Percentiles rank a stretch among this genome's conserved stretches.
These are phyloP conservation scores for Eucommia ulmoides DNA, from an alignment of 257 asterid genomes.

Conservation along the genomic window DNA sequence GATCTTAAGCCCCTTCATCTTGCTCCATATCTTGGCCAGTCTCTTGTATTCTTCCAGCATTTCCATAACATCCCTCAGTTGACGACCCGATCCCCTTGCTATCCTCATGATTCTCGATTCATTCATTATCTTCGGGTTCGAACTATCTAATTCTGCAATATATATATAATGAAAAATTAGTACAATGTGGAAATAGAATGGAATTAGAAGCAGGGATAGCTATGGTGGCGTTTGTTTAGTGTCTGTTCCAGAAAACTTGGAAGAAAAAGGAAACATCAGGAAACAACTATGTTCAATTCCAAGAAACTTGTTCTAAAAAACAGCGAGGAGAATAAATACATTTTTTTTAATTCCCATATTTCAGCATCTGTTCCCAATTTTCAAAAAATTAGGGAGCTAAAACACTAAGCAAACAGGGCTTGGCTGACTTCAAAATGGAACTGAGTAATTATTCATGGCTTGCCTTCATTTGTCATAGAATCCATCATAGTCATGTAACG, in stretches of 20 bases:
- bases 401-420: no score
- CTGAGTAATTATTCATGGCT: slow-evolving; percentile 7
- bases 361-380: no score
- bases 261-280: no score
- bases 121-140: slow-evolving; percentile 75
- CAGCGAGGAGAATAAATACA: no score
- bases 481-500: slow-evolving; percentile 98
- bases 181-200: neutral
- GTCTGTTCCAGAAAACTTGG: no score
- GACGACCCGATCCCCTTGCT: slow-evolving; percentile 88
- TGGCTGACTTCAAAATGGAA: no score
- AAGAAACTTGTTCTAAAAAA: no score
- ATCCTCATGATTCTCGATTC: slow-evolving; percentile 77
- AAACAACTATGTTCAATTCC: no score
- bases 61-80: slow-evolving; percentile 68
- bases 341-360: no score
- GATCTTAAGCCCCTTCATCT: slow-evolving; percentile 96
- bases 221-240: no score
- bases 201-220: no score
- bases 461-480: slow-evolving; percentile 94
- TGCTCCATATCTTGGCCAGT: slow-evolving; percentile 84
- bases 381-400: no score
- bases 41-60: slow-evolving; percentile 93
- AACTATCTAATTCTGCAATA: slow-evolving; percentile 76
- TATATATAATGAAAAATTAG: neutral